phyloP scores from a whole-genome alignment of 805 yeast species.

The Ogataea naganishii region DNA sequence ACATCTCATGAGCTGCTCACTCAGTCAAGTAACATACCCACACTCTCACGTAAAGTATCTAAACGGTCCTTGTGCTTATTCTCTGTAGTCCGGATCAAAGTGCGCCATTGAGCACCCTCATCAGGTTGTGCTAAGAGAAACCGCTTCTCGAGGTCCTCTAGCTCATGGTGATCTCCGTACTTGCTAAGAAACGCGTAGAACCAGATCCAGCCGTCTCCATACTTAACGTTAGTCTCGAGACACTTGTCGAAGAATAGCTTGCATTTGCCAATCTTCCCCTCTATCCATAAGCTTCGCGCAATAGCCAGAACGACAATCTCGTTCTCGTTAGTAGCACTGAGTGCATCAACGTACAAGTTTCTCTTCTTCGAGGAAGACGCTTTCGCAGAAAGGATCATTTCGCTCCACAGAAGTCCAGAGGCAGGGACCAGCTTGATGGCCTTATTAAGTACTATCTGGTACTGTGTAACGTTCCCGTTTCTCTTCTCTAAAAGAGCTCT shows the following conservation, averaged over 20 bases:
- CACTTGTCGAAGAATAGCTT: slow-evolving; percentile 65
- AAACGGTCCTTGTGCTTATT: too few species aligned
- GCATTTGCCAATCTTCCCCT: slow-evolving; percentile 56
- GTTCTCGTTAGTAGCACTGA: slow-evolving; percentile 55
- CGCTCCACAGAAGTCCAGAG: slow-evolving; percentile 60
- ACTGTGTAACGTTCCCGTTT: slow-evolving; percentile 40
- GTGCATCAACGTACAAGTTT: slow-evolving; percentile 59
- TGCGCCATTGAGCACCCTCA: slow-evolving; percentile 49
- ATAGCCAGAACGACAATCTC: slow-evolving; percentile 51
- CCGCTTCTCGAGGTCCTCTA: slow-evolving; percentile 23
- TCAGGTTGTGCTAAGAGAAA: slow-evolving; percentile 40
- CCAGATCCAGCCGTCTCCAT: slow-evolving; percentile 79
- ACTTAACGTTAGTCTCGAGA: slow-evolving; percentile 34
- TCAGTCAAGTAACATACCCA: too few species aligned
- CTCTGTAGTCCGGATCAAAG: slow-evolving; percentile 31
- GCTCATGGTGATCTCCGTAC: slow-evolving; percentile 29
- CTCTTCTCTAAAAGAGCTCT: slow-evolving; percentile 50
- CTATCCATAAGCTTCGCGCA: slow-evolving; percentile 60
- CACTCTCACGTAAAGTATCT: too few species aligned
- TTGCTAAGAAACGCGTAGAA: slow-evolving; percentile 35
- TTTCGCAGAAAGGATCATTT: slow-evolving; percentile 30
- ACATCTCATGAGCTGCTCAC: too few species aligned
- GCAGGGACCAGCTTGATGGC: slow-evolving; percentile 53
- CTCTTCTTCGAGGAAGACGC: slow-evolving; percentile 25
- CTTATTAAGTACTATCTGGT: slow-evolving; percentile 42